These are phyloP conservation scores for Alectoria sarmentosa DNA, from an alignment of 495 filamentous ascomycete genomes.

Conservation along the genomic window DNA sequence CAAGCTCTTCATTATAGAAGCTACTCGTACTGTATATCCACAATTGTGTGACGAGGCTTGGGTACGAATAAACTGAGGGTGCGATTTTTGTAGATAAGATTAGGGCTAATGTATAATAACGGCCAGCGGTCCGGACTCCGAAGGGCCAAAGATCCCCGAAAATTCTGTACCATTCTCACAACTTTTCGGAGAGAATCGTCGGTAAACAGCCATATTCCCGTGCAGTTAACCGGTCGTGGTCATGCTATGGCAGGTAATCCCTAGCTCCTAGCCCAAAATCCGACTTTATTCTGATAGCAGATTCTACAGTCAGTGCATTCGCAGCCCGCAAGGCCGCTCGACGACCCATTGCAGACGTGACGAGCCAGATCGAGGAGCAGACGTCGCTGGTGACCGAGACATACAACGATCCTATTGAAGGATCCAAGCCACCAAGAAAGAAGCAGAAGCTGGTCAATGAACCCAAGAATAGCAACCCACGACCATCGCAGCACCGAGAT, in stretches of 20 bases:
- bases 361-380: neutral
- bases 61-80: neutral
- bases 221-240: neutral
- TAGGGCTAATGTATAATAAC: too few relatives aligned
- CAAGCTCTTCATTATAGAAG: too few relatives aligned
- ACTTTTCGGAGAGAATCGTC: neutral
- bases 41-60: neutral
- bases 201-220: neutral
- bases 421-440: neutral
- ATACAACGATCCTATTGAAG: neutral
- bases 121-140: too few relatives aligned
- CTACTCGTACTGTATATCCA: neutral
- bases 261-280: neutral
- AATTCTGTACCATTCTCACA: neutral
- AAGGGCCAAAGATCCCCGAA: neutral
- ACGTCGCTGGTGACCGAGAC: neutral
- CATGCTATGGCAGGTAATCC: slow-evolving; percentile 4
- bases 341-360: neutral
- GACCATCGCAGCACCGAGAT: neutral
- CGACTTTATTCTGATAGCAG: neutral
- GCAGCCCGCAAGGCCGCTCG: slow-evolving; percentile 17
- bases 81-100: neutral
- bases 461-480: neutral
- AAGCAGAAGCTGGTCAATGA: neutral
- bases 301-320: slow-evolving; percentile 17